Percentiles rank a stretch among this genome's conserved stretches.
phyloP scores from a whole-genome alignment of 768 basidiomycete species.

The Rhodotorula babjevae region DNA sequence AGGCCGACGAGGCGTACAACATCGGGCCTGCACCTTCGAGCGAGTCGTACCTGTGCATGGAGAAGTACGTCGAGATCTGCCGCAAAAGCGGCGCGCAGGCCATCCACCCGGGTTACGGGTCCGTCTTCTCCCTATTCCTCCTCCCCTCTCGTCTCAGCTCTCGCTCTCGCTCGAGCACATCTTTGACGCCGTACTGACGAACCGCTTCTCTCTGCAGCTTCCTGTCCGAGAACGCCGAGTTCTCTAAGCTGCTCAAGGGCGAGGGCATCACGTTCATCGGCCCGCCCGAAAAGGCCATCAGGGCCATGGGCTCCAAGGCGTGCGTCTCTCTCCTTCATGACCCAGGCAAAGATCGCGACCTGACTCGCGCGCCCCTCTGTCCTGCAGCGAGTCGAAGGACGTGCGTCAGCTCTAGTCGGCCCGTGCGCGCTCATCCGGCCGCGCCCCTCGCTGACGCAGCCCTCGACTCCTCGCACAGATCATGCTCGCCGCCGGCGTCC shows the following conservation, averaged over 20 bases:
- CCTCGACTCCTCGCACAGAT: constrained; percentile 29
- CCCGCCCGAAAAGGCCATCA: constrained; percentile 77
- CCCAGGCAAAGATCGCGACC: too few species aligned
- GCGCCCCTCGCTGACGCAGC: background rate
- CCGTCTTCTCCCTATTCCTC: background rate
- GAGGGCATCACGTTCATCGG: constrained; percentile 87
- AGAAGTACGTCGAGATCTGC: constrained; percentile 82
- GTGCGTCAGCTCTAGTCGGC: background rate
- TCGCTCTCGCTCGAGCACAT: too few species aligned
- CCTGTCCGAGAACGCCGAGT: constrained; percentile 81
- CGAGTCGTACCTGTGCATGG: constrained; percentile 80
- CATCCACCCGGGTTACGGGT: constrained; percentile 76
- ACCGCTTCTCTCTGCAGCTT: constrained; percentile 53
- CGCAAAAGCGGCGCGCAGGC: constrained; percentile 80
- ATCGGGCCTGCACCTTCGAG: constrained; percentile 86
- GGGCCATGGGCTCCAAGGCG: constrained; percentile 96
- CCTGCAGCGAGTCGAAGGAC: constrained; percentile 80
- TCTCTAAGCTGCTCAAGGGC: constrained; percentile 66
- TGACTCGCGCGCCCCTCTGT: background rate
- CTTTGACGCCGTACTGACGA: too few species aligned
- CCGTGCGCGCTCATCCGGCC: background rate
- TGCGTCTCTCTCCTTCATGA: constrained; percentile 42
- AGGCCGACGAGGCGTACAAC: constrained; percentile 84
- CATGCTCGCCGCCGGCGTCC: constrained; percentile 70
- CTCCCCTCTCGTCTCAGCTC: too few species aligned